Evolutionary conservation across 1,284 basidiomycete genomes (phyloP).

Genomic region (Ustilago nuda): DNA sequence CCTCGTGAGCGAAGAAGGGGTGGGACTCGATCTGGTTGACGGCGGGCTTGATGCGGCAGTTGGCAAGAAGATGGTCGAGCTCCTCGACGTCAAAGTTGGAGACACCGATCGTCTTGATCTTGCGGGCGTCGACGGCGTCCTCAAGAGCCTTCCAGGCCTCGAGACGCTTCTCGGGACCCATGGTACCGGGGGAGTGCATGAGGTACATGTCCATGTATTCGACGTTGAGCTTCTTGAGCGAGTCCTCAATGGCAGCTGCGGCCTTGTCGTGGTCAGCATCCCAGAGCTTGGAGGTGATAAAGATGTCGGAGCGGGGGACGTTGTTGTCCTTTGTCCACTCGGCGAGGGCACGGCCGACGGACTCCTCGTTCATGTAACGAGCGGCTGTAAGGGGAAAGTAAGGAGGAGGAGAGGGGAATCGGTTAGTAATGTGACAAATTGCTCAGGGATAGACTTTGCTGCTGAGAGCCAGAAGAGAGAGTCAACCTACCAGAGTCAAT

Average conservation of each 20-base stretch:
- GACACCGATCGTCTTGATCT: constrained; percentile 68
- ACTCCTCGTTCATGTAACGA: constrained; percentile 68
- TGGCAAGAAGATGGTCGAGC: constrained; percentile 64
- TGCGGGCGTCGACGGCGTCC: constrained; percentile 67
- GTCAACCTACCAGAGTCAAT: constrained; percentile 64
- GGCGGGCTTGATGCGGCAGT: constrained; percentile 66
- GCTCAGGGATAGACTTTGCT: neutral
- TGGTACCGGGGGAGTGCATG: constrained; percentile 67
- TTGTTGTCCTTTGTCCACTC: constrained; percentile 60
- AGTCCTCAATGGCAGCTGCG: constrained; percentile 65
- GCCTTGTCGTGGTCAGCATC: constrained; percentile 67
- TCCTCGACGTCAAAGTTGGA: constrained; percentile 69
- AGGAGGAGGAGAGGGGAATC: neutral
- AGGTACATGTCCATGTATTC: constrained; percentile 68
- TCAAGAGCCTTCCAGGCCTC: constrained; percentile 68
- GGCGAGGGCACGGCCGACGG: constrained; percentile 67
- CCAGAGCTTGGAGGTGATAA: constrained; percentile 69
- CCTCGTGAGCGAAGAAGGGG: constrained; percentile 68
- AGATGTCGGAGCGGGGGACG: constrained; percentile 67
- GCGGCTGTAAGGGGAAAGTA: constrained; percentile 44
- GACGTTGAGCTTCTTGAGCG: constrained; percentile 67
- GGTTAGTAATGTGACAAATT: neutral
- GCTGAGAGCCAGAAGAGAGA: neutral
- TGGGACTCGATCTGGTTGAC: constrained; percentile 69
- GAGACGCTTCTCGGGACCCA: constrained; percentile 61